Base-by-base conservation (phyloP, 768 basidiomycete genomes). In the Trametes cingulata region DNA sequence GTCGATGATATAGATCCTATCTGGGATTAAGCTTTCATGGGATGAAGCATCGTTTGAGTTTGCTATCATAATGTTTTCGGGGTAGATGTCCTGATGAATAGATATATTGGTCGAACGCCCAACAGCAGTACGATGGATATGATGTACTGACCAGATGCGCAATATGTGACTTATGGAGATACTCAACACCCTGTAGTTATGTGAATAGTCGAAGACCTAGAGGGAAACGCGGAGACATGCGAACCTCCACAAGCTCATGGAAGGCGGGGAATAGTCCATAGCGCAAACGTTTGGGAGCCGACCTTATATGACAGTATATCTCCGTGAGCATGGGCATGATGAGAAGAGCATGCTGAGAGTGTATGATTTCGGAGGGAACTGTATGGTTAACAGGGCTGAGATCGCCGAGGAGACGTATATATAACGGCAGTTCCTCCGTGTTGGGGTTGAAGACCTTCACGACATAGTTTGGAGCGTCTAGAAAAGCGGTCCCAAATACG, bases 1-100 rank as follows among this genome's bases (percentile, higher is more conserved):
- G 39, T 60, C 59, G 47, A 60, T 49, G 24, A 60, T 41, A 29
- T 54, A 60, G n/a, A 48, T 0, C 27, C 39, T 58, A n/a, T 20
- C n/a, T 12, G n/a, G 8, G 7, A 19, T 17, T 2, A 7, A 3
- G 2, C 17, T 17, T 19, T 6, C 7, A 7, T 6, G 10, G 9
- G 13, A 2, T 3, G n/a, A 12, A 42, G n/a, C 41, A 12, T 19
- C 41, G 15, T 17, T 15, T 7, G 41, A 17, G n/a, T 3, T 3
- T 19, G 41, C 41, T 8, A 22, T 4, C 9, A 42, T n/a, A 15
- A n/a, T 3, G 35, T 50, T 50, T 9, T n/a, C 33, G 1, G 4
- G 3, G 8, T n/a, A 51, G 2, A 51, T 2, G 20, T 51, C 50
- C 50, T 50, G 9, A 33, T 1, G 15, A 1, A 13, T 19, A 9